phyloP scores from a whole-genome alignment of 2,329 filamentous ascomycete species.

The Coniosporium tulheliwenetii region DNA sequence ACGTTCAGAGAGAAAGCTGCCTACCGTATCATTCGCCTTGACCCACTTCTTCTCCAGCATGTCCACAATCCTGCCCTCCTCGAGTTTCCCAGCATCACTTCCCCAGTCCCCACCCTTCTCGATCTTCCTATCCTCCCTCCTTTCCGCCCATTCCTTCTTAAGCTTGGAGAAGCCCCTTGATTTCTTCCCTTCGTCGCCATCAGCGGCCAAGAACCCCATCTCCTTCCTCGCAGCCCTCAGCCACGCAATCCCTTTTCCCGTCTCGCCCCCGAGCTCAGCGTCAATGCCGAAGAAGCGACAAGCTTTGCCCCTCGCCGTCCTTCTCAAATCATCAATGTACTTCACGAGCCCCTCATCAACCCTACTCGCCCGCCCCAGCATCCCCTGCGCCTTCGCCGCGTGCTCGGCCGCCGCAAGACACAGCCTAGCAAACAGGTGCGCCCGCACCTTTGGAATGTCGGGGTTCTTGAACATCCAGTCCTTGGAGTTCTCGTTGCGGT shows the following conservation, averaged over 20 bases:
- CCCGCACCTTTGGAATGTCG: slow-evolving; percentile 74
- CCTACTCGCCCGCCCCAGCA: slow-evolving; percentile 30
- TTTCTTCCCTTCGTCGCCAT: slow-evolving; percentile 29
- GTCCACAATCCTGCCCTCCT: slow-evolving; percentile 73
- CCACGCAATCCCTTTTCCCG: slow-evolving; percentile 79
- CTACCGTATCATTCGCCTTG: slow-evolving; percentile 73
- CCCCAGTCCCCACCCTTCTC: slow-evolving; percentile 62
- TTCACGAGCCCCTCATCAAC: slow-evolving; percentile 50
- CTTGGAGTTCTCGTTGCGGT: slow-evolving; percentile 65
- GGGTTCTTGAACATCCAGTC: slow-evolving; percentile 97
- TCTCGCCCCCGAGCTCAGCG: slow-evolving; percentile 66
- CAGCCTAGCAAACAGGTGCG: slow-evolving; percentile 72
- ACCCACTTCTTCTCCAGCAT: slow-evolving; percentile 82
- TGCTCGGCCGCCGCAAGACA: slow-evolving; percentile 83
- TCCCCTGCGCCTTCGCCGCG: slow-evolving; percentile 52
- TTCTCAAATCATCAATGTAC: slow-evolving; percentile 62
- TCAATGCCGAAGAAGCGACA: slow-evolving; percentile 86
- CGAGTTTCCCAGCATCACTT: slow-evolving; percentile 65
- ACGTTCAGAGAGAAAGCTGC: slow-evolving; percentile 19
- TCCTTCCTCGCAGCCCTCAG: slow-evolving; percentile 61
- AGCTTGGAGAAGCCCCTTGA: slow-evolving; percentile 45
- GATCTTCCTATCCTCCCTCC: slow-evolving; percentile 62
- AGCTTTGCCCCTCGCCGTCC: slow-evolving; percentile 66
- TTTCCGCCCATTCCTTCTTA: slow-evolving; percentile 61
- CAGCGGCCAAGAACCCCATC: slow-evolving; percentile 43